Evolutionary conservation across 257 asterid species (phyloP), one percentile per base, ranked within the genome.

Genomic region (Orobanche coerulescens): DNA sequence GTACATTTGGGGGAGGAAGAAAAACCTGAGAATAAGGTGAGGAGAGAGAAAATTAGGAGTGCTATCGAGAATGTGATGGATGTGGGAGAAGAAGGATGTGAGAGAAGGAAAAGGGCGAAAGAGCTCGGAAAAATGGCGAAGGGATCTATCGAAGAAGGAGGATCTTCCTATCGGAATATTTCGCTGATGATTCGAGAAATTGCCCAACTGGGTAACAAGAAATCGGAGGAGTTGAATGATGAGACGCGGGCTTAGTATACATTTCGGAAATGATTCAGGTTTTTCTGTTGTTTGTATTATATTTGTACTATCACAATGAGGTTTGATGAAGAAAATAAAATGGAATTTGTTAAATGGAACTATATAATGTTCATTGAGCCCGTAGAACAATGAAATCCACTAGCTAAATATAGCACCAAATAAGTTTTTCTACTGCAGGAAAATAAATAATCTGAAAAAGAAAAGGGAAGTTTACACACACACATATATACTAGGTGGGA

Each of bases 21-120:
- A 2, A 24, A 7, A 1, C 2, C 4, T 4, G 74, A 60, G 23
- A 36, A 36, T 28, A 28, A 25, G 23, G 81, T 78, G 72, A 69
- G 2, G 55, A 65, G 51, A 0, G 69, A 62, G 23, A 68, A 50
- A 5, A 47, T 75, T 28, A 53, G 23, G 52, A 56, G 19, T 11
- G 76, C 31, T 14, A 33, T 78, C 6, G 61, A 62, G 40, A 47
- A 15, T 50, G 50, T 78, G 4, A 68, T 78, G 74, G 75, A 72
- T 16, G 42, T 23, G 13, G 72, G 81, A 37, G 60, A 58, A 24
- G 67, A 52, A 25, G 75, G 67, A 7, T 19, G 34, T 4, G 70
- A 57, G 39, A 71, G 72, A 16, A 62, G 76, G 43, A 12, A 51
- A 11, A 69, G 71, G 44, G 79, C 74, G 4, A 30, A 6, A 24